Base-by-base conservation (phyloP, 1,139 yeast species). In the Geotrichum phurueaensis region DNA sequence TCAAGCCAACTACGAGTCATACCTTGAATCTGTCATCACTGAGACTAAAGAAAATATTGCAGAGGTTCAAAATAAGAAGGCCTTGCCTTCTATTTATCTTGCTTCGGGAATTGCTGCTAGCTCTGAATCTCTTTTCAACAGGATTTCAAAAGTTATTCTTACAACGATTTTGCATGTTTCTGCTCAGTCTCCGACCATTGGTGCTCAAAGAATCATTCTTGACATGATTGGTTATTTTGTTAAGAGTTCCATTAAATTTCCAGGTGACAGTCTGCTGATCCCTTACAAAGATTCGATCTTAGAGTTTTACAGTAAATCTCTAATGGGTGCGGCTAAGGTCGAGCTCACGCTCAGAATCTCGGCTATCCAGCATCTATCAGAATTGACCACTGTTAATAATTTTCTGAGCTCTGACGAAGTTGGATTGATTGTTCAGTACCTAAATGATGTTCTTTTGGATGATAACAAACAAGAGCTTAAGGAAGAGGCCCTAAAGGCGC, bases 271-370 rank as follows among this genome's bases (percentile, higher is more conserved):
- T 56, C 75, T 78, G n/a, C 69, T 86, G 60, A 63, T 72, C 15
- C 65, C 70, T 1, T 81, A 76, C 70, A 87, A 88, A 68, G 96
- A 90, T 67, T 83, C 83, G 56, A 75, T 91, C 22, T 75, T 89
- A 51, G 82, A 85, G 60, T 77, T 86, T 57, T 73, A 89, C 65
- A 84, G 90, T 15, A 87, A 83, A 69, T 78, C 89, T 2, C 78
- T 91, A 59, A 83, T 86, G 71, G 80, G 86, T 0, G 79, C 89
- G 0, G 84, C 96, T 0, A 79, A 79, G 58, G 74, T 82, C 47
- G 96, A 88, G 67, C 84, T 84, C 29, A 81, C 90, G 0, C 77
- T 91, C 59, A 81, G 91, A 67, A 80, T 87, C 52, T 76, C 86
- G 56, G 82, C 92, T 0, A 78, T 88, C 47, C 83, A 83, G 57